Conservation (phyloP, 2,329 filamentous ascomycete species). For the Paecilomyces fulvus region DNA sequence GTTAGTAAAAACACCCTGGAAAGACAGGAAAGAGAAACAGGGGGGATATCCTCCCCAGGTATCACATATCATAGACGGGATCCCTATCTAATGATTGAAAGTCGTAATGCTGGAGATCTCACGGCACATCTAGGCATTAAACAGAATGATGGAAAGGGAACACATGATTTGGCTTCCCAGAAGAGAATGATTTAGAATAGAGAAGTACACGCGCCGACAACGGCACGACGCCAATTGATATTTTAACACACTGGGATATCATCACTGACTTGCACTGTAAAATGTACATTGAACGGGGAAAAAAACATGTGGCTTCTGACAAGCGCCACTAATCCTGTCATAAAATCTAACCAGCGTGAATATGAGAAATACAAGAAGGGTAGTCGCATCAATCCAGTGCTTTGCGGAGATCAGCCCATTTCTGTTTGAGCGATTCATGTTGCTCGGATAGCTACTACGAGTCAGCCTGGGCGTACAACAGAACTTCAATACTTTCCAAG, state of each 20-base stretch:
- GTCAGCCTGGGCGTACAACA: slow-evolving; percentile 7
- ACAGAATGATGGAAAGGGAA: neutral
- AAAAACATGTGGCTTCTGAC: neutral
- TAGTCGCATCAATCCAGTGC: slow-evolving; percentile 37
- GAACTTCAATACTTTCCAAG: slow-evolving; percentile 1
- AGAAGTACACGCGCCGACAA: neutral
- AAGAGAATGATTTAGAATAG: neutral
- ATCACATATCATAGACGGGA: neutral
- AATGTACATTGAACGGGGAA: neutral
- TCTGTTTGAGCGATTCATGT: slow-evolving; percentile 65
- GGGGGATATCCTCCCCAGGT: neutral
- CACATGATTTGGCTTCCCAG: neutral
- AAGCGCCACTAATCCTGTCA: neutral
- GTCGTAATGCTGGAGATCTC: neutral
- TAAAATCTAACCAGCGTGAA: neutral
- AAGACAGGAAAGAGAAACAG: neutral
- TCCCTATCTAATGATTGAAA: neutral
- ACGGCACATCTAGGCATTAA: neutral
- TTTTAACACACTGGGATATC: neutral
- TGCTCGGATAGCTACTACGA: slow-evolving; percentile 53
- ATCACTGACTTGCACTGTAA: neutral
- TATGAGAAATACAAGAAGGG: neutral
- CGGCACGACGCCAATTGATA: neutral
- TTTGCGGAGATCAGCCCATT: slow-evolving; percentile 64
- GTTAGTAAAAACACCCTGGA: neutral